A percentile compares a stretch with the other conserved stretches of the same genome.
phyloP scores from a whole-genome alignment of 306 rosid genomes.

The peach (Prunus persica) region Prunus_persica_NCBIv2 NC_034011.1:10155001-10155500 shows the following conservation, averaged over 20 bases:
- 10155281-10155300: background rate
- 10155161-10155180: background rate
- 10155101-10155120: conserved; percentile 63
- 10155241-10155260: conserved; percentile 3
- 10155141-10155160: conserved; percentile 12
- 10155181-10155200: background rate
- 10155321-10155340: background rate
- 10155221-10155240: conserved; percentile 17
- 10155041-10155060: conserved; percentile 24
- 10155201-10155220: conserved; percentile 38
- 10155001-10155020: conserved; percentile 28
- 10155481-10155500: too few species aligned
- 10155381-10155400: background rate
- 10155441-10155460: too few species aligned
- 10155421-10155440: background rate
- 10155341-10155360: background rate
- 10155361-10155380: background rate
- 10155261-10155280: background rate
- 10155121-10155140: conserved; percentile 44
- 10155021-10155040: conserved; percentile 24
- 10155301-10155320: background rate
- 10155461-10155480: too few species aligned
- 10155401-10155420: background rate
- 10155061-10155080: conserved; percentile 4
- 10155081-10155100: conserved; percentile 10